Evolutionary conservation across 495 filamentous ascomycete genomes (phyloP), one percentile per base, ranked within the genome.

Genomic region (Neurospora sp.): DNA sequence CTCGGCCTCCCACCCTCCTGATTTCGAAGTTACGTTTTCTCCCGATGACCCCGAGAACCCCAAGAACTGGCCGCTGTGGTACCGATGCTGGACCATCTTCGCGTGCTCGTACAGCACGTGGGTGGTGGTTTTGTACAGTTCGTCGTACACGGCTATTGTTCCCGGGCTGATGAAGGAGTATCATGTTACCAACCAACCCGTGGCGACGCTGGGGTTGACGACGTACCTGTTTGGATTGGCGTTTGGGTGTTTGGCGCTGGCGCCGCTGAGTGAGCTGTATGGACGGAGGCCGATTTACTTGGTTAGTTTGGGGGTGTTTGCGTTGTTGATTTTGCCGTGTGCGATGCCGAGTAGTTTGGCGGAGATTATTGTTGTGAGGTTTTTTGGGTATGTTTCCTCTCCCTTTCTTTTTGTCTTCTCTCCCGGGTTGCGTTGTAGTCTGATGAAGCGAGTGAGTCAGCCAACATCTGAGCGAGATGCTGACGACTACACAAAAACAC

Each of bases 211-310:
- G 8, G 93, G 93, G 1, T 82, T 97, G 42, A 96, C 93, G 3
- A 92, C 90, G 9, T 97, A 96, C 75, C 83, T 94, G 40, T 76
- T 93, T 42, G 91, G 93, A 3, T 83, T 96, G 40, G 93, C 92
- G 0, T 81, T 85, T 10, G 93, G 93, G 0, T 90, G 89, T 44
- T 81, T 97, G 72, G 78, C 96, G 37, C 84, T 94, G 48, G 93
- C 93, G 35, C 84, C 92, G 0, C 80, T 94, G 73, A 90, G 87
- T 68, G 93, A 97, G 79, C 85, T 96, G 72, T 94, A 90, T 72
- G 93, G 93, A 7, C 85, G 93, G n/a, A 83, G 90, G 44, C 89
- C 89, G 9, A 88, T 96, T 38, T 96, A 94, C 74, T 79, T 93
- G 5, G 76, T 84, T 22, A 88, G 89, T 73, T 79, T 94, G 78